Conservation (phyloP, 352 stramenopile species). For the Discostella stelligera region DNA sequence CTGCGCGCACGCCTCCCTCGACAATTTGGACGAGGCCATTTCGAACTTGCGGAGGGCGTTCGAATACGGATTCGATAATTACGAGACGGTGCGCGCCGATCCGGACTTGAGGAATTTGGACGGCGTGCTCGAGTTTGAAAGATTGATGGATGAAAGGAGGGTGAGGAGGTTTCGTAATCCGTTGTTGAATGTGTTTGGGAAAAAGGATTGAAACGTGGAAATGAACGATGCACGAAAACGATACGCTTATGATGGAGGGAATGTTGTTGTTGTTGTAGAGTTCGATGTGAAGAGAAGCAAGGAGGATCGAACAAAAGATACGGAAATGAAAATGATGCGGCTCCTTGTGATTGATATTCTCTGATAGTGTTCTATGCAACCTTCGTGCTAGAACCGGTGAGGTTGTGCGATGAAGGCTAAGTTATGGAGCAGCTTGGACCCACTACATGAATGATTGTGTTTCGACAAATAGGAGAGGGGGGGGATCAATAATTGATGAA, state of each 20-base stretch:
- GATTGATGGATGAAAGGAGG: conserved; percentile 50
- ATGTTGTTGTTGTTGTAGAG: no score
- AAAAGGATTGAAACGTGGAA: background rate
- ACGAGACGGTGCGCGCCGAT: conserved; percentile 64
- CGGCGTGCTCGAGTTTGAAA: conserved; percentile 50
- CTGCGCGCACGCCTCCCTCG: conserved; percentile 62
- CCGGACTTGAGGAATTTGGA: conserved; percentile 52
- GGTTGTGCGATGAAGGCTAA: no score
- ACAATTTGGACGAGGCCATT: conserved; percentile 59
- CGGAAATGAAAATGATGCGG: no score
- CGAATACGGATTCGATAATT: conserved; percentile 78
- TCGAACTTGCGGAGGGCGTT: conserved; percentile 63
- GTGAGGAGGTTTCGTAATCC: conserved; percentile 64
- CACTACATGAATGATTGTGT: no score
- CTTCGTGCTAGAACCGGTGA: no score
- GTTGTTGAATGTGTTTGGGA: conserved; percentile 68
- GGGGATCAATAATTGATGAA: no score
- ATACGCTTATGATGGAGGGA: background rate
- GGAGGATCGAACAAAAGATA: no score
- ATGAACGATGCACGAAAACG: background rate
- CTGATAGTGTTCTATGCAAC: no score
- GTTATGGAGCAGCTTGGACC: no score
- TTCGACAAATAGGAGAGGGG: no score
- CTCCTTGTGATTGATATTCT: no score
- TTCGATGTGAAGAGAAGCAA: no score